Evolutionary conservation across 352 stramenopile genomes (phyloP), one percentile per base, ranked within the genome.

Genomic region (Albugo laibachii): DNA sequence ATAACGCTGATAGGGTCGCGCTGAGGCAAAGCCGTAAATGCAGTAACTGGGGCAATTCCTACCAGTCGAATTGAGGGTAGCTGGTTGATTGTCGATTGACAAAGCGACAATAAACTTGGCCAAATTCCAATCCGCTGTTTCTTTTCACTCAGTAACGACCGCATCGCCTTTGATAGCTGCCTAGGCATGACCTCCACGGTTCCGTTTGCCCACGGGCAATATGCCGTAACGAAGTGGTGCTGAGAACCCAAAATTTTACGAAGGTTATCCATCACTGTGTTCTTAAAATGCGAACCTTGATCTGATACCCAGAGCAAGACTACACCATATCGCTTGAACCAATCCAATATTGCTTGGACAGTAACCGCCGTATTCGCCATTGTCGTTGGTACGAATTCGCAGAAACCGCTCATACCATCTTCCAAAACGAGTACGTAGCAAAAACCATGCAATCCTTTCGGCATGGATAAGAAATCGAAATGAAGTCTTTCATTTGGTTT

Each of bases 401-500:
- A 49, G 35, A 59, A 67, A 0, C 54, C 49, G 10, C 40, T 52
- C 59, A 68, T 65, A 6, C 50, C 51, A 20, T 72, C 57, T 15
- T 62, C 59, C 0, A 68, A 4, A 0, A 72, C 50, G 0, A 64
- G 44, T 0, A 69, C 44, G 19, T 67, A 65, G 39, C 61, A 58
- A 0, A 21, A 14, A 0, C 39, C 48, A 6, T 39, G 40, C 16
- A 43, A 39, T 2, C 41, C 46, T 20, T 54, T 27, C 0, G 54
- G 40, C 34, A 66, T 51, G 0, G 46, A 53, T 13, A 69, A 20
- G 14, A 56, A 72, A 13, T 66, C 57, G 20, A 73, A 73, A 27
- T 69, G 53, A 0, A 69, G 21, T 1, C 61, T 24, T 24, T 73
- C 54, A 13, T 69, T 69, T 0, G 58, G 60, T 13, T 56, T 61